A percentile compares a stretch with the other conserved stretches of the same genome.
Evolutionary conservation across 2,329 filamentous ascomycete species (phyloP).

Genomic region (Apiospora kogelbergensis): DNA sequence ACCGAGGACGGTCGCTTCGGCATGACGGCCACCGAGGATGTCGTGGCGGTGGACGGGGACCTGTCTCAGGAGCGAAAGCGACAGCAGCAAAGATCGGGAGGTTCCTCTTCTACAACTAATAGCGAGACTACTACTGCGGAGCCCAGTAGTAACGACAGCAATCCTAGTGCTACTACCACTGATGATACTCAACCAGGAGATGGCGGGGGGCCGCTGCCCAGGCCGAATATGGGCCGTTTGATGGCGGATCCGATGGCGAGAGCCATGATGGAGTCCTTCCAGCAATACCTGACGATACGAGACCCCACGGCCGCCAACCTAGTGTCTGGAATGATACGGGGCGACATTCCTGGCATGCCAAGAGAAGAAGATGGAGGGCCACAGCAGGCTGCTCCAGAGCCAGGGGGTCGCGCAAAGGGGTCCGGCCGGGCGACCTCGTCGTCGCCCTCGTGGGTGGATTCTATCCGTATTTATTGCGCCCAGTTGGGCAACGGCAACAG

Average conservation of each 20-base stretch:
- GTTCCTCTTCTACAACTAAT: background rate
- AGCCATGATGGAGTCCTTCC: slow-evolving; percentile 19
- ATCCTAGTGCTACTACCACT: background rate
- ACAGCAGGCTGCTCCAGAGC: background rate
- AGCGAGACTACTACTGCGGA: background rate
- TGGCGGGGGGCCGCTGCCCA: background rate
- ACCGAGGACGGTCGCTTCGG: slow-evolving; percentile 24
- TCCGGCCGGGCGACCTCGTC: slow-evolving; percentile 21
- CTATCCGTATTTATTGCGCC: slow-evolving; percentile 23
- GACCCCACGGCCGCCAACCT: slow-evolving; percentile 13
- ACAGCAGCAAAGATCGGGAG: background rate
- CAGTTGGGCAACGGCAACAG: background rate
- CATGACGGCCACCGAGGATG: slow-evolving; percentile 23
- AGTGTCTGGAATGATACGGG: slow-evolving; percentile 16
- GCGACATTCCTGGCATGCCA: slow-evolving; percentile 10
- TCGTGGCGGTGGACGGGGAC: slow-evolving; percentile 14
- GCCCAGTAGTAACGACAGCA: too few relatives aligned
- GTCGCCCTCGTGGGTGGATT: slow-evolving; percentile 24
- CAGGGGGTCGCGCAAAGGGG: slow-evolving; percentile 13
- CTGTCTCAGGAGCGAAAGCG: slow-evolving; percentile 9
- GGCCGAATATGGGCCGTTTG: slow-evolving; percentile 11
- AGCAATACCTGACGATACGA: slow-evolving; percentile 14
- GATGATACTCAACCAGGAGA: background rate
- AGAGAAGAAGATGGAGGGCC: background rate
- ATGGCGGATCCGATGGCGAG: slow-evolving; percentile 18